phyloP scores from a whole-genome alignment of 75 land plant species.

The Selaginella tamariscina region DNA sequence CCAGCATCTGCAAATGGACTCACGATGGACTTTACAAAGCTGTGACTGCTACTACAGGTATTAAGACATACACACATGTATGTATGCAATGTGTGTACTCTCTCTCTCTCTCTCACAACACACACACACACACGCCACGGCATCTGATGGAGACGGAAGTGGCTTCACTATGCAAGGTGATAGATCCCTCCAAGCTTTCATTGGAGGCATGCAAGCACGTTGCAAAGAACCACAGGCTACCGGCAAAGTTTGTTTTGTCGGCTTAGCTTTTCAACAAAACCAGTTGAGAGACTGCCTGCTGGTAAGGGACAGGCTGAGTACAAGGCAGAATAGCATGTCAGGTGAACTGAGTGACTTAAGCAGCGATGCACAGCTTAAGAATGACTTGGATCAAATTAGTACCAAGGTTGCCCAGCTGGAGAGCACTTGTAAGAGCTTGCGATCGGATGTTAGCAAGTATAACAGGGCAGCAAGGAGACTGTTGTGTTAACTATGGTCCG shows the following conservation, averaged over 20 bases:
- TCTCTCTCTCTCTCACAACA: too few relatives aligned
- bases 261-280: constrained; percentile 30
- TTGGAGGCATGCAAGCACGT: constrained; percentile 48
- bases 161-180: constrained; percentile 37
- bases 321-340: too few relatives aligned
- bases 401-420: background rate
- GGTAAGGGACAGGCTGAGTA: background rate
- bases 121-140: constrained; percentile 38
- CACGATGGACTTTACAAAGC: constrained; percentile 61
- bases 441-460: background rate
- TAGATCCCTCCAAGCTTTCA: constrained; percentile 38
- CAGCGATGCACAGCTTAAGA: too few relatives aligned
- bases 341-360: too few relatives aligned
- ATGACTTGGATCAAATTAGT: background rate
- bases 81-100: too few relatives aligned
- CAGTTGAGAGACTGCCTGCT: background rate
- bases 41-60: constrained; percentile 50
- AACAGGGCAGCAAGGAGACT: background rate
- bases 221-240: constrained; percentile 48
- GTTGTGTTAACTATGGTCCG: background rate
- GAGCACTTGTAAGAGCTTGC: background rate
- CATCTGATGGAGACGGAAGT: constrained; percentile 28
- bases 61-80: background rate
- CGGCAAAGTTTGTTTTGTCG: constrained; percentile 36
- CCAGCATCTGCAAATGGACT: constrained; percentile 42